These are phyloP conservation scores for Aspergillus aculeatus DNA, from an alignment of 2,329 filamentous ascomycete species.

Conservation along the genomic window DNA sequence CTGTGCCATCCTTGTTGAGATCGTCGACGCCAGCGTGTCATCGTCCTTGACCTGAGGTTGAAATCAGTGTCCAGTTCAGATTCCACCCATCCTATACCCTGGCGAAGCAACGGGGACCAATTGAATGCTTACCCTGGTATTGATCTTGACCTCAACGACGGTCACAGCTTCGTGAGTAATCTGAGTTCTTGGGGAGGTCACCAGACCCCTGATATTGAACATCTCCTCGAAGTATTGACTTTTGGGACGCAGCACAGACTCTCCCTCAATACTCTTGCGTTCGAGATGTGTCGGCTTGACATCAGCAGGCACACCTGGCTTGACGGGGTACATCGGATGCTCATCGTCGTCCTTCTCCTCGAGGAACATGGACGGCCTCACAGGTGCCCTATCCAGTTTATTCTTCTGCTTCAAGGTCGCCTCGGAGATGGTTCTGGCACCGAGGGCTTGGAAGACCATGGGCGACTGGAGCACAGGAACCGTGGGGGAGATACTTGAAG, in stretches of 20 bases:
- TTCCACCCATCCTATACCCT: too few relatives aligned
- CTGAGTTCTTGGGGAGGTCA: conserved; percentile 45
- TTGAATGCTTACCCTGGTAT: conserved; percentile 53
- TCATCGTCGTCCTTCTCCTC: conserved; percentile 29
- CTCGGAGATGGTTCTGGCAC: conserved; percentile 16
- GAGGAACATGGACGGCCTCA: conserved; percentile 26
- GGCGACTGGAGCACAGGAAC: conserved; percentile 23
- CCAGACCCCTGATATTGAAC: conserved; percentile 39
- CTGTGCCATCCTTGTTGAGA: conserved; percentile 70
- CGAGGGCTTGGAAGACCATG: conserved; percentile 18
- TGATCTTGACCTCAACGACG: conserved; percentile 63
- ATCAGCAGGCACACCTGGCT: conserved; percentile 15
- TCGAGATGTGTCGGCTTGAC: conserved; percentile 14
- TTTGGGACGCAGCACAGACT: conserved; percentile 31
- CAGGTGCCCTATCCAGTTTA: conserved; percentile 18
- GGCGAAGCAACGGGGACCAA: neutral
- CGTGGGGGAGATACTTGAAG: conserved; percentile 17
- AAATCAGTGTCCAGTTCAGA: conserved; percentile 16
- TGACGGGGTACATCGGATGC: conserved; percentile 12
- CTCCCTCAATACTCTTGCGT: conserved; percentile 18
- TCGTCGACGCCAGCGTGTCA: conserved; percentile 71
- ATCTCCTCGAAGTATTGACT: conserved; percentile 43
- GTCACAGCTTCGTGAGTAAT: conserved; percentile 58
- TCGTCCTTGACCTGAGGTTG: conserved; percentile 62
- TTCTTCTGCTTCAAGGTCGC: conserved; percentile 20